Base-by-base conservation (phyloP, 202 grass and related monocot species). In the Bolboschoenoplectus hybrid region DNA sequence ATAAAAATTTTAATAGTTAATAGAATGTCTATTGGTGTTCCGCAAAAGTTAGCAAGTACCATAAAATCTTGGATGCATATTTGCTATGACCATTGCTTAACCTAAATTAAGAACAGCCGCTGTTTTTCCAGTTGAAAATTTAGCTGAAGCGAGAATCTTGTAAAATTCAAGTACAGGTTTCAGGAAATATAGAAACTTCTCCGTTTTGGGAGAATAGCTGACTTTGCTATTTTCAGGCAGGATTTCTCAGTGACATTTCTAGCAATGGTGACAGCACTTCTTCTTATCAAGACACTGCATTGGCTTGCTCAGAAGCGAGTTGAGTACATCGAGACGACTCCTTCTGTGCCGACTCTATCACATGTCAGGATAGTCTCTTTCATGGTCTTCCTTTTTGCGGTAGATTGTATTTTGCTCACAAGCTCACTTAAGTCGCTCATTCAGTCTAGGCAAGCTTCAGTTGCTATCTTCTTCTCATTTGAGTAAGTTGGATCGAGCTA, bases 401-500 rank as follows among this genome's bases (percentile, higher is more conserved):
- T 94, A 0, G 92, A 97, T 75, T 94, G 93, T 81, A 70, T 95
- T 75, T 96, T 96, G 84, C 86, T 97, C 56, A 86, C 88, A 5
- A 99, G 58, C 75, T 97, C 84, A 19, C 86, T 97, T 5, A 89
- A 86, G 53, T 87, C 93, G 1, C 90, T 99, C 5, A 89, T 99
- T 63, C 52, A 87, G 47, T 91, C 94, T 58, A 49, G 83, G 20
- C 89, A 96, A 77, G 90, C 97, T 0, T 94, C 97, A 0, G 92
- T 97, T 11, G 75, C 92, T 4, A 95, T 99, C 74, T 99, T 99
- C 90, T 99, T 99, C 89, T 87, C 93, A 57, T 99, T 99, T 84
- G 93, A 99, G 97, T 99, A 94, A 92, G 93, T 72, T 81, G 26
- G 58, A 80, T 36, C 36, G 70, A 77, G 41, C 63, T 79, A 17